These are phyloP conservation scores for Mycena indigotica DNA, from an alignment of 768 basidiomycete genomes.

Conservation along the genomic window DNA sequence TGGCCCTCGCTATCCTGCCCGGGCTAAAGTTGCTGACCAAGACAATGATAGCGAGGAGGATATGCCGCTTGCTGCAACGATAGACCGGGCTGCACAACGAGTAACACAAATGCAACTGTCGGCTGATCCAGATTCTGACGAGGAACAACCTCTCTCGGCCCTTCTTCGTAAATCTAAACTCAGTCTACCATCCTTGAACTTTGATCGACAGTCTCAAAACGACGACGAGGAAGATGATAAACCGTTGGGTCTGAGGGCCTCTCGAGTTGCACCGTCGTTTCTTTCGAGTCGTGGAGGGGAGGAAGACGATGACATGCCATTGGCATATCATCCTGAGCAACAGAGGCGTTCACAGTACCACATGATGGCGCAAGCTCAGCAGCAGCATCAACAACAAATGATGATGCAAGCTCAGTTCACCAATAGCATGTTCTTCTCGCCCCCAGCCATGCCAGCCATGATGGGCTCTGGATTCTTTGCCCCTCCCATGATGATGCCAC, in stretches of 20 bases:
- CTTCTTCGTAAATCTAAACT: slow-evolving; percentile 52
- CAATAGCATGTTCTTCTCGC: slow-evolving; percentile 72
- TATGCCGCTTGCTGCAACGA: slow-evolving; percentile 68
- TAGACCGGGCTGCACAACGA: slow-evolving; percentile 57
- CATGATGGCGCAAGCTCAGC: slow-evolving; percentile 43
- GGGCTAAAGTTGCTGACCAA: slow-evolving; percentile 18
- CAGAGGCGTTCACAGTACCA: slow-evolving; percentile 73
- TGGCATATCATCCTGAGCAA: slow-evolving; percentile 78
- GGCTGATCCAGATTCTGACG: slow-evolving; percentile 54
- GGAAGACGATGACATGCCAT: slow-evolving; percentile 70
- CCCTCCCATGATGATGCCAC: slow-evolving; percentile 55
- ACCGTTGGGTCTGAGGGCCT: slow-evolving; percentile 71
- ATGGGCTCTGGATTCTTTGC: slow-evolving; percentile 71
- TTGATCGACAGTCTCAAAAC: slow-evolving; percentile 34
- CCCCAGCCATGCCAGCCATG: slow-evolving; percentile 49
- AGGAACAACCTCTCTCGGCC: slow-evolving; percentile 70
- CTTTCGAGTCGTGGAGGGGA: slow-evolving; percentile 32
- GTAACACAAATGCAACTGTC: slow-evolving; percentile 31
- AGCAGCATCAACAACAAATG: slow-evolving; percentile 60
- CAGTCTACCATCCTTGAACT: slow-evolving; percentile 45
- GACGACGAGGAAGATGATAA: slow-evolving; percentile 69
- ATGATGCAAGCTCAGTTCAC: slow-evolving; percentile 80
- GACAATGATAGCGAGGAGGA: slow-evolving; percentile 78
- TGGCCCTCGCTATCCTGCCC: slow-evolving; percentile 53
- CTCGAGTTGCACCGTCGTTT: slow-evolving; percentile 42